Evolutionary conservation across 1,139 yeast genomes (phyloP).

Genomic region (Yamadazyma friedrichii): DNA sequence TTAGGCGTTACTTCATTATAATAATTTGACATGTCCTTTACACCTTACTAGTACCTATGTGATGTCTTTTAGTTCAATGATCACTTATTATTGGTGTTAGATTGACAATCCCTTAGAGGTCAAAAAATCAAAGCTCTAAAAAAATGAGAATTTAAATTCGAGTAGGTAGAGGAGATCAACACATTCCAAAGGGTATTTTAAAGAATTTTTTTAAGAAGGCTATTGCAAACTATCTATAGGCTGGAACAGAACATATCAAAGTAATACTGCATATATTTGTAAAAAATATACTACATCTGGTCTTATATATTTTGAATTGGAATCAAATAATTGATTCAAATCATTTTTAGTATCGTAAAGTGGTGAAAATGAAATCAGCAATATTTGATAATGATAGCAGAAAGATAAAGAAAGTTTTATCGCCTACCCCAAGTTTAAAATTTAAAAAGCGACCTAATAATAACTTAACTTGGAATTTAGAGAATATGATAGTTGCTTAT

Average conservation of each 20-base stretch:
- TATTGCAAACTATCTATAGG: no score
- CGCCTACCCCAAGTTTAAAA: constrained; percentile 6
- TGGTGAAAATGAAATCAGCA: constrained; percentile 32
- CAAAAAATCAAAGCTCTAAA: not conserved
- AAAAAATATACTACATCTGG: not conserved
- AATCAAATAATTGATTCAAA: no score
- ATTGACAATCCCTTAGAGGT: not conserved
- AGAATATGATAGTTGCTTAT: constrained; percentile 39
- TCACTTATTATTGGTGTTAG: not conserved
- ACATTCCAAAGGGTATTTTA: not conserved
- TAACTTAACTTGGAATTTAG: constrained; percentile 37
- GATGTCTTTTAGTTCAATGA: not conserved
- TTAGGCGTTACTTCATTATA: constrained; percentile 6
- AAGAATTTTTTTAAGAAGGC: no score
- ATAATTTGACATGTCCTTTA: not conserved
- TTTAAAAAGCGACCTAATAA: constrained; percentile 4
- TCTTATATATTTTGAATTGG: not conserved
- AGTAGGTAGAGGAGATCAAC: not conserved
- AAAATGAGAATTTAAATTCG: no score
- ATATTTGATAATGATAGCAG: constrained; percentile 30
- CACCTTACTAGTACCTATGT: not conserved
- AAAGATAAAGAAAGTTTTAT: constrained; percentile 1
- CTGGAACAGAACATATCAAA: no score
- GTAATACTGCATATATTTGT: no score
- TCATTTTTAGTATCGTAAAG: no score